Base-by-base conservation (phyloP, 371 early-diverging fungal species). In the Saksenaea vasiformis region DNA sequence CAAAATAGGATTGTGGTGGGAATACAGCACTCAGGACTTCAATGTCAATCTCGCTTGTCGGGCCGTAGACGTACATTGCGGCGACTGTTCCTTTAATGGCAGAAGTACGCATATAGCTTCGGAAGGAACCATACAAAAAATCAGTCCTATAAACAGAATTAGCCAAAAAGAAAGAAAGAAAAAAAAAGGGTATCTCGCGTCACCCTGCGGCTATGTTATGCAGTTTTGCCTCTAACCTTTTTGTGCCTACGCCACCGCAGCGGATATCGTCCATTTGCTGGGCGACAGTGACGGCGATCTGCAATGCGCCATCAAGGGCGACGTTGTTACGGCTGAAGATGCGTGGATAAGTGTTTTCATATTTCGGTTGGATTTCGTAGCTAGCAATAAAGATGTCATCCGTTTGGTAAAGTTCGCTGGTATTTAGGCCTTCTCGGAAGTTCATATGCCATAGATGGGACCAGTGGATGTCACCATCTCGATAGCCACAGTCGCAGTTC, bases 1-100 rank as follows among this genome's bases (percentile, higher is more conserved):
- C 75, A 51, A 69, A 75, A 41, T 75, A 71, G 5, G 72, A 55
- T 55, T 71, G 69, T 1, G 69, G 66, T 1, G 75, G 75, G 2
- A 36, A 19, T 5, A 71, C 61, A 15, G 68, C 55, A 26, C 69
- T 64, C 19, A 76, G 44, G 4, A 68, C 43, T 56, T 76, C 76
- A 35, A 76, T 68, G 36, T 76, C 76, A 35, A 76, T 72, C 22
- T 76, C 76, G 10, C 60, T 61, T 19, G 68, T 47, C 0, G 64
- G 24, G 22, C 63, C 61, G 37, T 61, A 70, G 11, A 76, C 41
- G 35, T 67, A 76, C 69, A 76, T 69, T 19, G 70, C 70, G 4
- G 58, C 54, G 7, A 72, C 73, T 1, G 73, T 72, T 19, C 76
- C 76, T n/a, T 56, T 53, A 14, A 70, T 56, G 35, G 56, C 15